These are phyloP conservation scores for Colletotrichum sp. DNA, from an alignment of 2,329 filamentous ascomycete species.

Conservation along the genomic window DNA sequence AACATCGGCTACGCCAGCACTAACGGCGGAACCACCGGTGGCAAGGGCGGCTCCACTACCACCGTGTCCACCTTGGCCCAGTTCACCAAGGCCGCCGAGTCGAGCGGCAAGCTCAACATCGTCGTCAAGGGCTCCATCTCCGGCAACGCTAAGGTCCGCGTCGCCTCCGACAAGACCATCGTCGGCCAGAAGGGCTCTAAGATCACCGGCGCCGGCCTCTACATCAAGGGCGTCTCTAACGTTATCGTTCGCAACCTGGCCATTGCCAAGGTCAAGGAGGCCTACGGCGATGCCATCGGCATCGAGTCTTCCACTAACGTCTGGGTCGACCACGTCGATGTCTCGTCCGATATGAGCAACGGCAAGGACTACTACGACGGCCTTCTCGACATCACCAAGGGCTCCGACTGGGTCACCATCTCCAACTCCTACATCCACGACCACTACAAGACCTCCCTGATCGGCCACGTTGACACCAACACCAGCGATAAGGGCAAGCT, in stretches of 20 bases:
- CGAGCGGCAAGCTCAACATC: slow-evolving; percentile 46
- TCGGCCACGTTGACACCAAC: slow-evolving; percentile 66
- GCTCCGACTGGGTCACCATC: slow-evolving; percentile 63
- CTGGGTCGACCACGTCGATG: slow-evolving; percentile 73
- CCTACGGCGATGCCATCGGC: slow-evolving; percentile 63
- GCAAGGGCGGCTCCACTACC: slow-evolving; percentile 53
- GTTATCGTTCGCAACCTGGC: slow-evolving; percentile 68
- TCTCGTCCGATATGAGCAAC: slow-evolving; percentile 63
- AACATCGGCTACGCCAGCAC: slow-evolving; percentile 37
- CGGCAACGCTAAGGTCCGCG: slow-evolving; percentile 43
- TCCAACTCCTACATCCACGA: slow-evolving; percentile 43
- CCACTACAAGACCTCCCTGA: slow-evolving; percentile 65
- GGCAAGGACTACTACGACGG: slow-evolving; percentile 76
- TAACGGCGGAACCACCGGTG: slow-evolving; percentile 53
- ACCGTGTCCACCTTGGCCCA: slow-evolving; percentile 52
- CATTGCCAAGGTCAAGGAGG: slow-evolving; percentile 60
- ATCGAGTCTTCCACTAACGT: slow-evolving; percentile 62
- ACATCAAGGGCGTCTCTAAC: slow-evolving; percentile 58
- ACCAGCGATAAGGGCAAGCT: slow-evolving; percentile 63
- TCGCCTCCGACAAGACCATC: slow-evolving; percentile 51
- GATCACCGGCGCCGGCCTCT: slow-evolving; percentile 53
- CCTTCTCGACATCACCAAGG: slow-evolving; percentile 68
- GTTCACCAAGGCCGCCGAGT: slow-evolving; percentile 51
- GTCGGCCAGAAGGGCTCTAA: slow-evolving; percentile 42
- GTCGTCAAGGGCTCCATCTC: slow-evolving; percentile 46